Evolutionary conservation across 805 yeast species (phyloP).

Genomic region (Candida ponderosae): DNA sequence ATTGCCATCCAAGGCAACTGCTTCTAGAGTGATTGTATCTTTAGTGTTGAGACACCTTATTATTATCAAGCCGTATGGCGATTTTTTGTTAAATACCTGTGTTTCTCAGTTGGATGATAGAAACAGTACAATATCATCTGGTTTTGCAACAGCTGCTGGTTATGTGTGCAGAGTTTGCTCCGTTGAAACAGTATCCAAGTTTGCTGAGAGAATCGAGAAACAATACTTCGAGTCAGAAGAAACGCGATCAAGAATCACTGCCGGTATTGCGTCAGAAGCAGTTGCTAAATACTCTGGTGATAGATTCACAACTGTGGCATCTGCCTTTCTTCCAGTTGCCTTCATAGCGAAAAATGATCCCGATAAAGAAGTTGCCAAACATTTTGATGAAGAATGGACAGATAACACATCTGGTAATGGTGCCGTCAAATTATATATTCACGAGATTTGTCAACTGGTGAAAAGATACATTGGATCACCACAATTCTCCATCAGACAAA

Average conservation of each 20-base stretch:
- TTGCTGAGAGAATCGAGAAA: conserved; percentile 40
- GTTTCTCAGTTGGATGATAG: conserved; percentile 55
- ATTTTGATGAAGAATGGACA: conserved; percentile 64
- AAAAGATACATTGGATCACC: conserved; percentile 44
- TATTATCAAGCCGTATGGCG: conserved; percentile 43
- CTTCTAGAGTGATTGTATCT: conserved; percentile 63
- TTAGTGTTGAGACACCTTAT: conserved; percentile 50
- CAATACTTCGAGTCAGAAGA: conserved; percentile 55
- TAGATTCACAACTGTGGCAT: conserved; percentile 50
- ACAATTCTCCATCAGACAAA: conserved; percentile 57
- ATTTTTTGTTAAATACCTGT: conserved; percentile 52
- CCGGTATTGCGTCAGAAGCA: conserved; percentile 57
- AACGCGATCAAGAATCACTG: conserved; percentile 38
- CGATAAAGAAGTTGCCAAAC: conserved; percentile 32
- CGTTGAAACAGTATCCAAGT: conserved; percentile 41
- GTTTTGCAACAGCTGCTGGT: conserved; percentile 79
- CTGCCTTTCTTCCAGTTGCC: conserved; percentile 68
- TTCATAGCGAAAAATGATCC: conserved; percentile 72
- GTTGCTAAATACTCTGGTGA: conserved; percentile 64
- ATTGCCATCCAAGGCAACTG: conserved; percentile 84
- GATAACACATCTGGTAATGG: conserved; percentile 72
- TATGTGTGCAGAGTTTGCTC: conserved; percentile 61
- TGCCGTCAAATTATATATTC: conserved; percentile 59
- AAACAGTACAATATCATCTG: conserved; percentile 62
- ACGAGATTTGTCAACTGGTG: conserved; percentile 56